Conservation (phyloP, 2,329 filamentous ascomycete species). For the Ophiostoma populinum region DNA sequence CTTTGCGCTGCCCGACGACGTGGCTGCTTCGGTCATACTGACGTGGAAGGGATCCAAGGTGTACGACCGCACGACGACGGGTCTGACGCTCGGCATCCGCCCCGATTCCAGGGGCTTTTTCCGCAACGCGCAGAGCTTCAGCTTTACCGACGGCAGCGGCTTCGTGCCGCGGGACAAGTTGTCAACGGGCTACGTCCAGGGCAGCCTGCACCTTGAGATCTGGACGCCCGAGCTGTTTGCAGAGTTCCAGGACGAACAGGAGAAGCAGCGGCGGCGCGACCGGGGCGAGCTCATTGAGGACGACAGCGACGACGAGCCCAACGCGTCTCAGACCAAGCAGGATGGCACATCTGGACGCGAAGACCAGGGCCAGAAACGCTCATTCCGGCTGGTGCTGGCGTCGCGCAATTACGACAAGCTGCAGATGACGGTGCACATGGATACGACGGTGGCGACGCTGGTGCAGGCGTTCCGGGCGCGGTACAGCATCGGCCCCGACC, state of each 20-base stretch:
- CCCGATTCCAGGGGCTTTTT: slow-evolving; percentile 27
- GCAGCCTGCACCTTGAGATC: slow-evolving; percentile 56
- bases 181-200: slow-evolving; percentile 26
- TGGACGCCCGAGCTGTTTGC: slow-evolving; percentile 51
- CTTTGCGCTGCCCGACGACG: slow-evolving; percentile 19
- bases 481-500: slow-evolving; percentile 31
- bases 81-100: slow-evolving; percentile 46
- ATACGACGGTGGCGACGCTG: slow-evolving; percentile 45
- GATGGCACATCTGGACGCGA: no score
- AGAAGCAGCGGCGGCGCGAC: slow-evolving; percentile 26
- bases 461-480: slow-evolving; percentile 41
- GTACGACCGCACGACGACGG: slow-evolving; percentile 56
- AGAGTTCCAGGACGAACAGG: slow-evolving; percentile 29
- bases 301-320: slow-evolving; percentile 16
- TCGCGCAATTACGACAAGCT: slow-evolving; percentile 31
- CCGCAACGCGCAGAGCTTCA: slow-evolving; percentile 18
- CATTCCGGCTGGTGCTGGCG: slow-evolving; percentile 37
- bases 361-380: no score
- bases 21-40: slow-evolving; percentile 51
- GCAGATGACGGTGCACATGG: slow-evolving; percentile 31
- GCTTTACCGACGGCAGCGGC: slow-evolving; percentile 11
- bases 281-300: slow-evolving; percentile 20
- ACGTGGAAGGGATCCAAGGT: slow-evolving; percentile 61
- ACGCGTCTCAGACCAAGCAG: slow-evolving; percentile 7
- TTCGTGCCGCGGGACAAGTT: background rate